Base-by-base conservation (phyloP, 148 eudicot species). In the Polygonum maritimum region DNA sequence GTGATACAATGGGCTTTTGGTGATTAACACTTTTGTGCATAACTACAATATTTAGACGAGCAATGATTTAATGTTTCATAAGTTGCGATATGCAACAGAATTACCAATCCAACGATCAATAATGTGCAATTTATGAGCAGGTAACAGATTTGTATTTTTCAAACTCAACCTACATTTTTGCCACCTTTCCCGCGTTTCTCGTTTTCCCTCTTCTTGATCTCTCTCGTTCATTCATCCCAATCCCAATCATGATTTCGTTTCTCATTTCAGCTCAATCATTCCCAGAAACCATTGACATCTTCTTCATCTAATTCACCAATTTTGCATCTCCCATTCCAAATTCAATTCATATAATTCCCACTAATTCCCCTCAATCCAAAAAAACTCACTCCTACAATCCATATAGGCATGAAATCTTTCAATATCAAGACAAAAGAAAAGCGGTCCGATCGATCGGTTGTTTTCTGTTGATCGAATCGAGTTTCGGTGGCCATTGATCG, bases 101-200 rank as follows among this genome's bases (percentile, higher is more conserved):
- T 26, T 26, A 26, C 31, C 31, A 26, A 26, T 26, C 31, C 31
- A 26, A 26, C 31, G 31, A 26, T 26, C 31, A 1, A 26, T 26
- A 26, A 0, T 26, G 31, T 26, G 1, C 31, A 26, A 26, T 26
- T 12, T 31, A 62, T 11, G 69, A 5, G 2, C 36, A 26, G 35
- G 69, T 62, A 39, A 38, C 39, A 15, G 18, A 31, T 62, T 33
- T 31, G 11, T 60, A 14, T 15, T 51, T 51, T 62, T 62, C 39
- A 33, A 62, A 62, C 40, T 33, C 39, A 0, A 38, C 39, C 48
- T 26, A 71, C 48, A 69, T 36, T n/a, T 16, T 35, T 69, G 26
- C 52, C 49, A 19, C 74, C 35, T 44, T 72, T 72, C 74, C 74
- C 74, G 74, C 74, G 74, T 72, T 45, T 26, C 33, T 44, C 74